A percentile compares a stretch with the other conserved stretches of the same genome.
Conservation (phyloP, 345 rosid species). For the Zanthoxylum bungeanum region DNA sequence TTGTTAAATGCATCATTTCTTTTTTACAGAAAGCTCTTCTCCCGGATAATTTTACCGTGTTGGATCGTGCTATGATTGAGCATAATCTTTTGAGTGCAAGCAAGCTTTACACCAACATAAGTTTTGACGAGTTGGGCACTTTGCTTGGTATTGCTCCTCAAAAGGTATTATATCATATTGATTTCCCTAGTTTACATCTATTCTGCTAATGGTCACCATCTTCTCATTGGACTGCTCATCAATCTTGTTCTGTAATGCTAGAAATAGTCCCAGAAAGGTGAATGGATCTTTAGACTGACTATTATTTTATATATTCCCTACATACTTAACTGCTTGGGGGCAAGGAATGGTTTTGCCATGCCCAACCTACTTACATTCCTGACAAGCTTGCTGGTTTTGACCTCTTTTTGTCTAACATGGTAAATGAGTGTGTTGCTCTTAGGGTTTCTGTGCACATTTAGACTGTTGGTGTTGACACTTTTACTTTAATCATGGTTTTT, state of each 20-base stretch:
- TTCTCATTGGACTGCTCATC: neutral
- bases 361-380: neutral
- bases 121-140: conserved; percentile 97
- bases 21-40: conserved; percentile 80
- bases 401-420: neutral
- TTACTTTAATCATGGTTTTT: neutral
- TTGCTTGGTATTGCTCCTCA: conserved; percentile 88
- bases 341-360: neutral
- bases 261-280: too few species aligned
- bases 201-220: neutral
- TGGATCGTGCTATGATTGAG: conserved; percentile 98
- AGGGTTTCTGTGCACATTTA: neutral
- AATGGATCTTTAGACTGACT: neutral
- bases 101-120: conserved; percentile 95
- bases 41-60: conserved; percentile 91
- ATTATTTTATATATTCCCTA: neutral
- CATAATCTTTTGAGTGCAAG: conserved; percentile 97
- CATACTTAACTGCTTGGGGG: neutral
- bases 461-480: neutral
- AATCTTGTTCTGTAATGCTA: neutral
- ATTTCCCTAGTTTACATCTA: neutral
- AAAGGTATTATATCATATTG: conserved; percentile 42
- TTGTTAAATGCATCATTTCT: conserved; percentile 14
- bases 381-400: neutral
- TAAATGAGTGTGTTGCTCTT: neutral